Evolutionary conservation across 441 rosid genomes (phyloP), one percentile per base, ranked within the genome.

Genomic region (Metrosideros polymorpha): DNA sequence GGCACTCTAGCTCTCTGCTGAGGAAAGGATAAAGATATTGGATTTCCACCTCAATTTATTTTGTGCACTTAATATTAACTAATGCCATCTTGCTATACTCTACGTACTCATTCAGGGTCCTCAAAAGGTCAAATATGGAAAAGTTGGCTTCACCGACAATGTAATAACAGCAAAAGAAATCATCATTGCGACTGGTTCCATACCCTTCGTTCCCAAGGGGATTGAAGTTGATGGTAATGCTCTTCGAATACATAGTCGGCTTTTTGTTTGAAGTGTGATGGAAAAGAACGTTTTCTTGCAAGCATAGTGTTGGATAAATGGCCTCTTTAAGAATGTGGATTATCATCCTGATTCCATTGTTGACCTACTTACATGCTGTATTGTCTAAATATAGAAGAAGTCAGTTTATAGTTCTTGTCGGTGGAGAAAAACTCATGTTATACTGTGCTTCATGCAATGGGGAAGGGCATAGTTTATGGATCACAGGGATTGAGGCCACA

Each of bases 161-260:
- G 84, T 93, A 30, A 91, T 95, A 86, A 95, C 98, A 43, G 98
- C 95, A 4, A 95, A 93, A 90, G 83, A 96, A 87, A 95, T 98
- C 85, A 94, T 98, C 89, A 93, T 96, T 84, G 99, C 99, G 66
- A 98, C 99, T 88, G 99, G 99, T 86, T 96, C 99, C 57, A 95
- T 98, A 43, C 99, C 99, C 12, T 96, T 98, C 89, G 99, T 98
- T 32, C 98, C 99, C 49, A 95, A 94, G 91, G 99, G 99, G 89
- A 97, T 97, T 86, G 98, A 97, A 93, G 96, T 97, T 89, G 99
- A 97, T 90, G 99, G 99, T 97, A 94, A 83, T 22, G 39, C 45
- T 83, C n/a, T 17, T 52, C 7, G 5, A 17, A 29, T 50, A 0
- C 57, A 7, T 30, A 24, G 43, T 83, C 0, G 12, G 29, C 45